Evolutionary conservation across 1,139 yeast species (phyloP), one percentile per base, ranked within the genome.

Genomic region (Blastobotrys ciferrii): DNA sequence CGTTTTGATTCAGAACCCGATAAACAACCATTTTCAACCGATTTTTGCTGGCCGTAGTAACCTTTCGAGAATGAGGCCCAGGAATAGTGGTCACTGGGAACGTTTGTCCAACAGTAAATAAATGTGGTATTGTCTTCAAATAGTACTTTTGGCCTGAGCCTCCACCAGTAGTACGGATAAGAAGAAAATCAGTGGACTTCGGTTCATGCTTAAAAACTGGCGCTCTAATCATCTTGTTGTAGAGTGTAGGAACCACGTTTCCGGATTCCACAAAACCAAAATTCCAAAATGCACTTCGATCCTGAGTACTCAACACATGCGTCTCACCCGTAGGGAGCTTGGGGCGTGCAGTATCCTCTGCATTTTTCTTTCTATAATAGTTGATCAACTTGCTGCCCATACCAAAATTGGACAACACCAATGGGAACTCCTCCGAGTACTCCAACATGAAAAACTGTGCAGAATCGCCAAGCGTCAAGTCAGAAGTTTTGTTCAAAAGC

Each of bases 221-320:
- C 0, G 99, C 98, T 53, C 98, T 74, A 4, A 85, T 69, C 85
- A 94, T 83, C 58, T 89, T 86, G 65, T 92, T 94, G 69, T 94
- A 94, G 47, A 92, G 70, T 0, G 98, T 87, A 0, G 98, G 98
- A 1, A 91, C 97, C 52, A 88, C 81, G 58, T 85, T 88, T 2
- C 98, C 99, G 2, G 91, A 87, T 45, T 89, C 96, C 12, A 94
- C 98, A 68, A 86, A 87, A 1, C 99, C 99, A 72, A 89, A 94
- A 64, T 91, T 92, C 98, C 98, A 94, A 64, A 92, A 94, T 11
- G 99, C 98, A 11, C 96, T 87, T 58, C 95, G 77, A 67, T 94
- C 99, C 62, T 89, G 96, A 1, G 87, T 88, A 14, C 97, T 97
- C 37, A 94, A 73, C 2, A 94, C 96, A 67, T 87, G 95, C 0